Evolutionary conservation across 495 filamentous ascomycete genomes (phyloP).

Genomic region (Lasiosphaeria ovina): DNA sequence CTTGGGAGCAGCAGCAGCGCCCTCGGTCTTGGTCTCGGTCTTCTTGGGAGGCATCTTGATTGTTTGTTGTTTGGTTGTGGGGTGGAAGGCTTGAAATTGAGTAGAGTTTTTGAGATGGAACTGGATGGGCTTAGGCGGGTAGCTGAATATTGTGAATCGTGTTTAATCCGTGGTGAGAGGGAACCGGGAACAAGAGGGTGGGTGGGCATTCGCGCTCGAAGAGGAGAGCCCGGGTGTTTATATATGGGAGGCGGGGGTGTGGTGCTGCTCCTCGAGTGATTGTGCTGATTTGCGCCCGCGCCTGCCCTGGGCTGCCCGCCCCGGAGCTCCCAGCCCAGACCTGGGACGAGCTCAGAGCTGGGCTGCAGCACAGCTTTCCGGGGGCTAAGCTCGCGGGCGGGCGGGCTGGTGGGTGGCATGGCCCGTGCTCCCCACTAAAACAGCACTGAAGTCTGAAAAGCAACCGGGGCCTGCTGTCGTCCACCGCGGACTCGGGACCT

Average conservation of each 20-base stretch:
- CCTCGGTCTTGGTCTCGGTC: slow-evolving; percentile 38
- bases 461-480: neutral
- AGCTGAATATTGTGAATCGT: slow-evolving; percentile 14
- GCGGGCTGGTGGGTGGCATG: slow-evolving; percentile 16
- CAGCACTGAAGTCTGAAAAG: slow-evolving; percentile 7
- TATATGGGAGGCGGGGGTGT: slow-evolving; percentile 44
- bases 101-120: neutral
- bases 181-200: slow-evolving; percentile 39
- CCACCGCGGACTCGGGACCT: neutral
- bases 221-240: slow-evolving; percentile 46
- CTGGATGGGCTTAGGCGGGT: neutral
- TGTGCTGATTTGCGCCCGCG: slow-evolving; percentile 25
- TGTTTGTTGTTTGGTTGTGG: slow-evolving; percentile 24
- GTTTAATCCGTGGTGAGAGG: slow-evolving; percentile 21
- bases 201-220: slow-evolving; percentile 44
- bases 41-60: slow-evolving; percentile 67
- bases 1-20: slow-evolving; percentile 51
- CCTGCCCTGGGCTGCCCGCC: slow-evolving; percentile 1
- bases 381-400: slow-evolving; percentile 12
- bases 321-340: neutral
- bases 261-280: slow-evolving; percentile 35
- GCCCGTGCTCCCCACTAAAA: slow-evolving; percentile 24
- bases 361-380: slow-evolving; percentile 22
- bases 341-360: too few relatives aligned
- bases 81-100: slow-evolving; percentile 18